Evolutionary conservation across 495 filamentous ascomycete genomes (phyloP).

Genomic region (Hyaloscypha bicolor): DNA sequence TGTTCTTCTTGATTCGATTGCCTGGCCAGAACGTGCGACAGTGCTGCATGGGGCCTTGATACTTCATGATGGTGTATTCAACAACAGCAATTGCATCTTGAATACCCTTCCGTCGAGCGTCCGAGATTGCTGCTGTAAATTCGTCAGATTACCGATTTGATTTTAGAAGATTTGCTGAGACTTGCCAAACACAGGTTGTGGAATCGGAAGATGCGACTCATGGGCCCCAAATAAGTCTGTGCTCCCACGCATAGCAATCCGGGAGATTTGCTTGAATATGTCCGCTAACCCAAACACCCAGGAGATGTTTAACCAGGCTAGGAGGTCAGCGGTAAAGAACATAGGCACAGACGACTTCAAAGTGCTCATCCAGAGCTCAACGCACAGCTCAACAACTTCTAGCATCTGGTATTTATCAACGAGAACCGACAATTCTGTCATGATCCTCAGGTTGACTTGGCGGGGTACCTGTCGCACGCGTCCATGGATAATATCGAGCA

Average conservation of each 20-base stretch:
- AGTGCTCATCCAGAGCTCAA: slow-evolving; percentile 45
- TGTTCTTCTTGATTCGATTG: neutral
- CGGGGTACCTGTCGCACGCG: slow-evolving; percentile 43
- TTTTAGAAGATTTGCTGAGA: neutral
- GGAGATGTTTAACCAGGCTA: slow-evolving; percentile 42
- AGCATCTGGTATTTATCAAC: slow-evolving; percentile 53
- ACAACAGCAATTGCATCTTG: neutral
- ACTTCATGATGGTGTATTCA: neutral
- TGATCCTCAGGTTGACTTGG: slow-evolving; percentile 42
- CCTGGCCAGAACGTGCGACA: neutral
- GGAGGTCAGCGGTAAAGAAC: slow-evolving; percentile 32
- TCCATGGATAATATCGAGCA: slow-evolving; percentile 54
- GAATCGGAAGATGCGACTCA: slow-evolving; percentile 2
- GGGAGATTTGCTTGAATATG: neutral
- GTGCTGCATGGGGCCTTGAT: neutral
- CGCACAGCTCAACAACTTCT: slow-evolving; percentile 43
- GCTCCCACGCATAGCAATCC: neutral
- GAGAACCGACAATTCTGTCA: slow-evolving; percentile 52
- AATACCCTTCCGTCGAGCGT: neutral
- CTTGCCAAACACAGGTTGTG: slow-evolving; percentile 1
- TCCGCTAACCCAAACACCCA: slow-evolving; percentile 34
- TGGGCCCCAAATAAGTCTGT: neutral
- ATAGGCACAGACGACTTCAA: slow-evolving; percentile 22
- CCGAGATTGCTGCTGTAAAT: neutral
- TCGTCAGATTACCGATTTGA: neutral